Base-by-base conservation (phyloP, 2,329 filamentous ascomycete species). In the Ascochyta rabiei region DNA sequence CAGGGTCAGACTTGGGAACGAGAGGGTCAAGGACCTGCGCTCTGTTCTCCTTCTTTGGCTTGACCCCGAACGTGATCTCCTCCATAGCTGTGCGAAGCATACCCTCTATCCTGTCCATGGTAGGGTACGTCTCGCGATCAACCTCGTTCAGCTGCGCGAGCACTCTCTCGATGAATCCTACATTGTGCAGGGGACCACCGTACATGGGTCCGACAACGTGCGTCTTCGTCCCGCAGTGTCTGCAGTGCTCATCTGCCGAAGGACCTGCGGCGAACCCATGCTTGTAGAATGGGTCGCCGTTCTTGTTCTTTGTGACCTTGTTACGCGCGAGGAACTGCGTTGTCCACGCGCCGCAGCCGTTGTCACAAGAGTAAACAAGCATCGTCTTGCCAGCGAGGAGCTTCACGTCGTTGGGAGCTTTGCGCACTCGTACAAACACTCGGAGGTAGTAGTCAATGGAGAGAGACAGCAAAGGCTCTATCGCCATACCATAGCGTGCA, bases 391-490 rank as follows among this genome's bases (percentile, higher is more conserved):
- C 89, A 2, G 91, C 90, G 18, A 92, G 81, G 60, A 96, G 93
- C 74, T 98, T 99, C 70, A 97, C 93, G 49, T 91, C 88, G 3
- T 88, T 88, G 0, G 92, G 90, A 4, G 90, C 91, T 63, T 86
- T 90, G 56, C 85, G 83, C 31, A 99, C 84, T 18, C 89, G 86
- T 40, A 99, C 88, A 71, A 98, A 99, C 2, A 97, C 82, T 40
- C 96, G 86, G 18, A 89, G 87, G 72, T 99, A 99, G 74, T 96
- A 99, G 75, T 99, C 95, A 59, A 98, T 96, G 2, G 91, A 97
- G 1, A 99, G 83, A 6, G 91, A 96, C 10, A 99, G 83, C 4
- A 97, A 82, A 0, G 95, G 95, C 74, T 98, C 93, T 54, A 98
- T 91, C 0, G 90, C 82, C 37, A 97, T 80, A 1, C 95, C 93